Percentiles rank a stretch among this genome's conserved stretches.
Evolutionary conservation across 768 basidiomycete species (phyloP).

Genomic region (Lactarius deliciosus): DNA sequence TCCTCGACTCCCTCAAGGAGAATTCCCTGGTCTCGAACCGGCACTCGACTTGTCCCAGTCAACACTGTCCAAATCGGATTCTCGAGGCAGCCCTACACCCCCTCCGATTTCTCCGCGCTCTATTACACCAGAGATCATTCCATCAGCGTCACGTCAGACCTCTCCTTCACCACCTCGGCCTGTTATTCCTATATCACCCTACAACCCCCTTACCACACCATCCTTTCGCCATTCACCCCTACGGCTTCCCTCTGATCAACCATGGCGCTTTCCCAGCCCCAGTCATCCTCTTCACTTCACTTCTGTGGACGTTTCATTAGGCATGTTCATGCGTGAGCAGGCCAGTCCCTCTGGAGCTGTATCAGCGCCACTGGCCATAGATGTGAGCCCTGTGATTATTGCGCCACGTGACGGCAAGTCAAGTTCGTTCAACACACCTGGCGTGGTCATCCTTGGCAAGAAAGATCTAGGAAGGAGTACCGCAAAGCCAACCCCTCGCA

Average conservation of each 20-base stretch:
- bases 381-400: constrained; percentile 38
- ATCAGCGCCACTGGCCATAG: constrained; percentile 34
- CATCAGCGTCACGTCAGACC: constrained; percentile 7
- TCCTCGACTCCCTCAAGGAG: constrained; percentile 27
- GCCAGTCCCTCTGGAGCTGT: constrained; percentile 43
- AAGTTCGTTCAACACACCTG: constrained; percentile 42
- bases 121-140: constrained; percentile 17
- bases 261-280: constrained; percentile 80
- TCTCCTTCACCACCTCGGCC: constrained; percentile 35
- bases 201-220: constrained; percentile 71
- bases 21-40: constrained; percentile 26
- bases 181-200: constrained; percentile 64
- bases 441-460: constrained; percentile 26
- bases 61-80: constrained; percentile 18
- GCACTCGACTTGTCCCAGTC: constrained; percentile 24
- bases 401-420: constrained; percentile 38
- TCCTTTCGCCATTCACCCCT: constrained; percentile 77
- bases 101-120: constrained; percentile 29
- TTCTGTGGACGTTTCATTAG: constrained; percentile 62
- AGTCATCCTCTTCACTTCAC: constrained; percentile 72
- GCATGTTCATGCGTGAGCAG: constrained; percentile 57
- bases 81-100: constrained; percentile 28
- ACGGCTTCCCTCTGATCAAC: constrained; percentile 72
- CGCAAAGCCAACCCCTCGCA: constrained; percentile 40
- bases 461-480: constrained; percentile 25